Conservation (phyloP, 2,329 filamentous ascomycete species). For the Sarocladium strictum region DNA sequence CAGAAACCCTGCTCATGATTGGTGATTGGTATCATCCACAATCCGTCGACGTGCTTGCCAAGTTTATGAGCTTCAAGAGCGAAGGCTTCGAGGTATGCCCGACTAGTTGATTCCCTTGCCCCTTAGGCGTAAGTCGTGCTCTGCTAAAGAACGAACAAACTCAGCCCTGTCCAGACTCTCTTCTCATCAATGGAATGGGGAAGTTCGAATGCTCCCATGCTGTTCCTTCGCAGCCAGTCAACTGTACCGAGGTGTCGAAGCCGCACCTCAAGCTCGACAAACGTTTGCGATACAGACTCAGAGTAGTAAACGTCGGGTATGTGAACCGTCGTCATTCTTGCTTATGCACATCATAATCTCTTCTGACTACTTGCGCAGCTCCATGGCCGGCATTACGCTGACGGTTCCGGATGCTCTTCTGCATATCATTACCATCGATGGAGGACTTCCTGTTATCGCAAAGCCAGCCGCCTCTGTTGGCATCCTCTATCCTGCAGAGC, state of each 20-base stretch:
- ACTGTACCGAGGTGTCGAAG: not conserved
- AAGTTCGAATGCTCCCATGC: not conserved
- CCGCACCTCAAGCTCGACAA: not conserved
- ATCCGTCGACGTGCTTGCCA: slow-evolving; percentile 22
- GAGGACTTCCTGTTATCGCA: not conserved
- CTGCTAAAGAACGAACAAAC: slow-evolving; percentile 22
- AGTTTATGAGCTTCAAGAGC: slow-evolving; percentile 18
- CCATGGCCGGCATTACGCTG: not conserved
- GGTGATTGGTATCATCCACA: slow-evolving; percentile 33
- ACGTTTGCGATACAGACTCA: not conserved
- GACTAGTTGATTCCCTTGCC: not conserved
- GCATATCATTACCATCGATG: not conserved
- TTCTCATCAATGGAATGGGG: slow-evolving; percentile 31
- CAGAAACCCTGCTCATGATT: slow-evolving; percentile 27
- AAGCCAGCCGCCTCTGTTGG: not conserved
- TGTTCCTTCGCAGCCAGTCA: not conserved
- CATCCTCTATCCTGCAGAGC: not conserved
- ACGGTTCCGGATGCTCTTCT: not conserved
- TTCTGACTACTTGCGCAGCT: not conserved
- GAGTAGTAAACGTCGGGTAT: not conserved
- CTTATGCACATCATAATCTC: too few relatives aligned
- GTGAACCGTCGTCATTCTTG: too few relatives aligned
- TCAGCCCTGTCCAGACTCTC: slow-evolving; percentile 33
- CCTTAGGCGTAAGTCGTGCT: slow-evolving; percentile 14
- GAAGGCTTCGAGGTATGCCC: slow-evolving; percentile 13